Evolutionary conservation across 2,329 filamentous ascomycete genomes (phyloP).

Genomic region (Pestalotiopsis sp.): DNA sequence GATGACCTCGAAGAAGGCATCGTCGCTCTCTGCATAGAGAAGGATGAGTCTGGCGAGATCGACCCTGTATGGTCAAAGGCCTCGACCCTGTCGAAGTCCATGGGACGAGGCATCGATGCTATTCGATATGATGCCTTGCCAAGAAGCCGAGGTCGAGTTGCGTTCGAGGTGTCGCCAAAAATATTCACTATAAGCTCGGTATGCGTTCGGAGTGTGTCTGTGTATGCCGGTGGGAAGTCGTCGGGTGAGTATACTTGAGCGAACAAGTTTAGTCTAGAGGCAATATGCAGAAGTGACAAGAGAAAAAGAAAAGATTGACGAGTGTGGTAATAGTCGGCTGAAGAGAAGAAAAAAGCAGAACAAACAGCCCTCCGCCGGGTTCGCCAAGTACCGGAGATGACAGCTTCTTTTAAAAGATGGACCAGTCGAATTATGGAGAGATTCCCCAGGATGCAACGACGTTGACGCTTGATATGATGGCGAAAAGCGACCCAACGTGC

Average conservation of each 20-base stretch:
- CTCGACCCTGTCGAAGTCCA: neutral
- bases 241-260: neutral
- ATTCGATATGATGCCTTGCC: neutral
- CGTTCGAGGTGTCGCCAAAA: neutral
- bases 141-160: neutral
- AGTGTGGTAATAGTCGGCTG: neutral
- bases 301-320: neutral
- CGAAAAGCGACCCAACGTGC: neutral
- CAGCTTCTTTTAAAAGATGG: constrained; percentile 3
- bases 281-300: neutral
- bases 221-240: neutral
- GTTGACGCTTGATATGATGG: constrained; percentile 8
- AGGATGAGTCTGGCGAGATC: neutral
- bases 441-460: neutral
- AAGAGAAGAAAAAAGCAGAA: neutral
- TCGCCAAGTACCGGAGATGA: constrained; percentile 7
- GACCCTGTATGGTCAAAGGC: neutral
- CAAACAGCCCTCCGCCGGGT: neutral
- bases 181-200: neutral
- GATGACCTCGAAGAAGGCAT: neutral
- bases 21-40: neutral
- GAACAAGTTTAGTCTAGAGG: neutral
- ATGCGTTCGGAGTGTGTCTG: neutral
- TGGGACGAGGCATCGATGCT: neutral
- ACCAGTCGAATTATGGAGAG: neutral